Evolutionary conservation across 106 monocot species (phyloP), one percentile per base, ranked within the genome.

Genomic region (Dioscorea dumetorum): DNA sequence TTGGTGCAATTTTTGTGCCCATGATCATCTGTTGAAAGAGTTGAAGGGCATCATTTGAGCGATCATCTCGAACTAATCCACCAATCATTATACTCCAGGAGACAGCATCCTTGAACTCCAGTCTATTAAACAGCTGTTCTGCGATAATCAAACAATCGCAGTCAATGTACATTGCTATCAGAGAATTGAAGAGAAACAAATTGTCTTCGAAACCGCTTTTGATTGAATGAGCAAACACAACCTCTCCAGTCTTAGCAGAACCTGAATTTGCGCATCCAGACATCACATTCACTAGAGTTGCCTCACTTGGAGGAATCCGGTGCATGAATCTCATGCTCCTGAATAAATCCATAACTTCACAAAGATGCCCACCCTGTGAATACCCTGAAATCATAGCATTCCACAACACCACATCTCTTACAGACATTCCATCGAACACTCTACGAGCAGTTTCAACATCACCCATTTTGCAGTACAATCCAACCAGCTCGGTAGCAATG

Each of bases 1-100:
- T 81, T 22, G 81, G 81, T 1, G 10, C 14, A 53, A 89, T 32
- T 15, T 57, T 22, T 20, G 62, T 56, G 49, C 58, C 71, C 3
- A 19, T 35, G 23, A 86, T 67, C 85, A 85, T 77, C 62, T 10
- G 20, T 16, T 60, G 53, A 49, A 89, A 89, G 20, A 81, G 64
- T 63, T 81, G 67, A 35, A 93, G 67, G 20, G 93, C 83, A 72
- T 81, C 62, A 75, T 67, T 20, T 19, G 93, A 72, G 8, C 23
- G 54, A 2, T 60, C 56, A 74, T 79, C 28, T 22, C 71, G 73
- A 28, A 75, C 74, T 62, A 79, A 83, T 12, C 93, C 93, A 22
- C 93, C 86, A 54, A 93, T 89, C 33, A 93, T 70, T 13, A 74
- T 79, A 67, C 88, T 89, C 80, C 85, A 92, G 0, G 92, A 83